Evolutionary conservation across 176 grass and related monocot species (phyloP).

Genomic region (Triticum aestivum): IWGSC_CS_RefSeq_v2.1 NC_057797.1:199878242-199878741

Average conservation of each 20-base stretch:
- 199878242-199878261: background rate
- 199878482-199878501: background rate
- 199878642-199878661: background rate
- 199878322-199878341: constrained; percentile 1
- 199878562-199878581: background rate
- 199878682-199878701: background rate
- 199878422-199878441: constrained; percentile 41
- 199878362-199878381: constrained; percentile 3
- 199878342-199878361: background rate
- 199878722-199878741: background rate
- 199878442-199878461: constrained; percentile 17
- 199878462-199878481: constrained; percentile 42
- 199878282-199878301: background rate
- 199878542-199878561: background rate
- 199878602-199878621: background rate
- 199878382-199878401: background rate
- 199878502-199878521: background rate
- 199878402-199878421: constrained; percentile 20
- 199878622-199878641: background rate
- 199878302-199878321: background rate
- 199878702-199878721: background rate
- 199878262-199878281: background rate
- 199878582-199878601: background rate
- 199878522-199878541: background rate
- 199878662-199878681: background rate